Percentiles rank a stretch among this genome's conserved stretches.
These are phyloP conservation scores for Cordyceps militaris DNA, from an alignment of 2,329 filamentous ascomycete species.

Conservation along the genomic window DNA sequence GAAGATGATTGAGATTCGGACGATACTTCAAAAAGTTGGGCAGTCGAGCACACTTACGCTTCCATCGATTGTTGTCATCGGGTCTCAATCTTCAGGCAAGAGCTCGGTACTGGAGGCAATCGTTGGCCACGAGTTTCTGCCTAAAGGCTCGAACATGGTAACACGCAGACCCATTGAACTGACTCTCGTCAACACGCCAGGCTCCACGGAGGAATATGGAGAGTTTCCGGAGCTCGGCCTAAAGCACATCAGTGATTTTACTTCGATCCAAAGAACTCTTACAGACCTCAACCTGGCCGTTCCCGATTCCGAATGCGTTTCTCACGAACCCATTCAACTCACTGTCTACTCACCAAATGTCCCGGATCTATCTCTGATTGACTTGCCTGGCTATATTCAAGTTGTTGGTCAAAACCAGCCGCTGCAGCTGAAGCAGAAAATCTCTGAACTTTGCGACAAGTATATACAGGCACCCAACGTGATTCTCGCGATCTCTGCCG, in stretches of 20 bases:
- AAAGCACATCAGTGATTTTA: slow-evolving; percentile 85
- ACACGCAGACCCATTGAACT: slow-evolving; percentile 92
- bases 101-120: slow-evolving; percentile 96
- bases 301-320: slow-evolving; percentile 83
- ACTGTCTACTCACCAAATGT: slow-evolving; percentile 94
- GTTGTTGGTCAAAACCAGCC: slow-evolving; percentile 89
- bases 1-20: slow-evolving; percentile 99
- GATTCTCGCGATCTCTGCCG: slow-evolving; percentile 93
- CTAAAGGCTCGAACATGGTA: slow-evolving; percentile 98
- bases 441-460: slow-evolving; percentile 92
- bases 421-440: slow-evolving; percentile 86
- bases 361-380: slow-evolving; percentile 90
- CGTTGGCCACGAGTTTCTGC: slow-evolving; percentile 94
- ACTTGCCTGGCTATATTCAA: slow-evolving; percentile 95
- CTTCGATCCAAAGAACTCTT: slow-evolving; percentile 83
- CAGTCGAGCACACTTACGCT: slow-evolving; percentile 83
- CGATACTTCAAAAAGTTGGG: slow-evolving; percentile 82
- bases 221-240: slow-evolving; percentile 91
- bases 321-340: slow-evolving; percentile 92
- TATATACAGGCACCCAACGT: slow-evolving; percentile 96
- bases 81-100: slow-evolving; percentile 96
- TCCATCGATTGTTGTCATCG: slow-evolving; percentile 98
- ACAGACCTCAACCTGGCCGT: slow-evolving; percentile 94
- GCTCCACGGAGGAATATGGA: slow-evolving; percentile 80
- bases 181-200: slow-evolving; percentile 90